phyloP scores from a whole-genome alignment of 2,329 filamentous ascomycete species.

The Sclerotinia borealis region DNA sequence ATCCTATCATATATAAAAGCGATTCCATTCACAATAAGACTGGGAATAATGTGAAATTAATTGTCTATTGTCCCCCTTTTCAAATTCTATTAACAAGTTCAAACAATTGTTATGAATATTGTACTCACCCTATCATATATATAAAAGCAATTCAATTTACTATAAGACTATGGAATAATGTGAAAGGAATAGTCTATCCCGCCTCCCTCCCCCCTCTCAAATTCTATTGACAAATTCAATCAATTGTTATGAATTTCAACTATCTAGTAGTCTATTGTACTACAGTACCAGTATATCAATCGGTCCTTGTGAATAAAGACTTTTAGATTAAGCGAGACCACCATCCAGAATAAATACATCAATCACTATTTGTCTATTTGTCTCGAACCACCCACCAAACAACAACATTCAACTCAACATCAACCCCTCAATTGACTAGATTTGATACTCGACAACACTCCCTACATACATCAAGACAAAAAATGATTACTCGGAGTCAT shows the following conservation, averaged over 20 bases:
- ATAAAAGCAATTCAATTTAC: no score
- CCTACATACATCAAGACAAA: background rate
- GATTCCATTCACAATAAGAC: background rate
- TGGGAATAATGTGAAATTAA: background rate
- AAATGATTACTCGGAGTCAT: slow-evolving; percentile 11
- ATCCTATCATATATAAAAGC: background rate
- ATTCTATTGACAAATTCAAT: background rate
- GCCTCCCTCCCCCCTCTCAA: no score
- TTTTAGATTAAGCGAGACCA: no score
- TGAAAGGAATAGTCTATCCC: background rate
- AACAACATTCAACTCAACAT: background rate
- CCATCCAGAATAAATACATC: no score
- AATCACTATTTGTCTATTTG: no score
- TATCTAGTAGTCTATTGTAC: no score
- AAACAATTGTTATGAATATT: no score
- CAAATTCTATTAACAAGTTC: no score
- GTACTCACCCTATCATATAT: no score
- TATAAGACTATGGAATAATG: no score
- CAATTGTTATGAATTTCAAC: background rate
- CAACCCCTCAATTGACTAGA: background rate
- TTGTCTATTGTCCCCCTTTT: background rate
- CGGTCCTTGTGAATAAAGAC: no score
- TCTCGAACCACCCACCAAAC: background rate
- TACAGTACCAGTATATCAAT: background rate
- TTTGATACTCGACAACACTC: background rate